phyloP scores from a whole-genome alignment of 2,329 filamentous ascomycete genomes.

The Epichloe glyceriae region DNA sequence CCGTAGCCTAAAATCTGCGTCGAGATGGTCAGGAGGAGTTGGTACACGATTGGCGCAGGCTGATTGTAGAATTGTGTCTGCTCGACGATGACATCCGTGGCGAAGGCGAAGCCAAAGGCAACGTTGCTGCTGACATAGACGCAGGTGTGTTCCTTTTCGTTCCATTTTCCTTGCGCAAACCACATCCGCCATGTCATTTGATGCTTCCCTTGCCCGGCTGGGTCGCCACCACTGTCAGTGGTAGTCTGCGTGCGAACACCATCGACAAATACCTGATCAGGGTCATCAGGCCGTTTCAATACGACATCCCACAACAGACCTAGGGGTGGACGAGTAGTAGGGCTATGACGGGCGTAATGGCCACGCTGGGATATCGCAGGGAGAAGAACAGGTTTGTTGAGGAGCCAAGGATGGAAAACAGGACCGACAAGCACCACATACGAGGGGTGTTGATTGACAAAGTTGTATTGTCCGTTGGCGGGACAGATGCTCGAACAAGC shows the following conservation, averaged over 20 bases:
- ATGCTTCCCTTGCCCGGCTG: constrained; percentile 13
- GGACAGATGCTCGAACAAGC: constrained; percentile 68
- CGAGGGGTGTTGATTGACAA: constrained; percentile 80
- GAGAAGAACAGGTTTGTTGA: constrained; percentile 84
- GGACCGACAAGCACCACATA: constrained; percentile 71
- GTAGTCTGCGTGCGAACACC: constrained; percentile 27
- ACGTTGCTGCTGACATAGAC: constrained; percentile 86
- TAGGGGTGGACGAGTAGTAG: constrained; percentile 74
- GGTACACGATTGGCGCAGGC: constrained; percentile 61
- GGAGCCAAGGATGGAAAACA: constrained; percentile 71
- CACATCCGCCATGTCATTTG: constrained; percentile 47
- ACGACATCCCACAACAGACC: constrained; percentile 66
- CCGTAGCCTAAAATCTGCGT: constrained; percentile 80
- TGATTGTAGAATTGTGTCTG: constrained; percentile 85
- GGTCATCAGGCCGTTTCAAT: constrained; percentile 49
- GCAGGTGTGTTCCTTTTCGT: constrained; percentile 79
- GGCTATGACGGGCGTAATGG: constrained; percentile 80
- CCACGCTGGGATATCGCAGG: constrained; percentile 78
- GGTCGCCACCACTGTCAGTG: constrained; percentile 8
- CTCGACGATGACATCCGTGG: constrained; percentile 81
- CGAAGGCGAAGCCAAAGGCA: constrained; percentile 80
- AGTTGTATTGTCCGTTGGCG: constrained; percentile 59
- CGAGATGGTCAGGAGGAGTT: constrained; percentile 70
- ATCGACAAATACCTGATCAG: constrained; percentile 34
- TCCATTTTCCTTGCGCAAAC: constrained; percentile 72